Evolutionary conservation across 2,329 filamentous ascomycete genomes (phyloP).

Genomic region (Talaromyces sp.): DNA sequence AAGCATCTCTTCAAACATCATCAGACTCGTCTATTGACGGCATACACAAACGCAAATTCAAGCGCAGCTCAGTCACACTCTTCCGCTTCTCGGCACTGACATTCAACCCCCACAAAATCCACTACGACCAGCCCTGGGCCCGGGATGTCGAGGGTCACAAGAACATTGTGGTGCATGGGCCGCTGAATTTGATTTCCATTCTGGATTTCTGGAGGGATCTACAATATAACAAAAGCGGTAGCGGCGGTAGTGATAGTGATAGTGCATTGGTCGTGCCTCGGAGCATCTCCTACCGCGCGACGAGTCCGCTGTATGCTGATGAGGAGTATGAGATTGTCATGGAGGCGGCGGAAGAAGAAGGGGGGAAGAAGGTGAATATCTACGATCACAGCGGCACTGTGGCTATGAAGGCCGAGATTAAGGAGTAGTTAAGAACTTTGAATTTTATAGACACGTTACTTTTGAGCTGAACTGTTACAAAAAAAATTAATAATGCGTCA

Average conservation of each 20-base stretch:
- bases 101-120: slow-evolving; percentile 90
- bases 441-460: neutral
- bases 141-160: slow-evolving; percentile 67
- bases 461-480: neutral
- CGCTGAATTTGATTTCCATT: slow-evolving; percentile 72
- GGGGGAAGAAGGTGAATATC: slow-evolving; percentile 26
- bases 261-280: slow-evolving; percentile 27
- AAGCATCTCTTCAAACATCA: neutral
- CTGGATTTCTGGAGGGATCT: slow-evolving; percentile 48
- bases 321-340: slow-evolving; percentile 43
- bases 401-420: slow-evolving; percentile 36
- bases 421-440: neutral
- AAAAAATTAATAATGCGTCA: too few species aligned
- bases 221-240: slow-evolving; percentile 16
- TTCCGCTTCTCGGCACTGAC: slow-evolving; percentile 89
- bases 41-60: slow-evolving; percentile 44
- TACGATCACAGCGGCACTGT: slow-evolving; percentile 24
- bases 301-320: slow-evolving; percentile 45
- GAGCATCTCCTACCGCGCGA: slow-evolving; percentile 45
- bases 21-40: neutral
- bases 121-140: slow-evolving; percentile 70
- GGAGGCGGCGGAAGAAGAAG: slow-evolving; percentile 26
- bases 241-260: slow-evolving; percentile 1
- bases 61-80: slow-evolving; percentile 60
- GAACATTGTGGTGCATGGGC: slow-evolving; percentile 78